Percentiles rank a stretch among this genome's conserved stretches.
Conservation (phyloP, 768 basidiomycete species). For the Tylopilus felleus region DNA sequence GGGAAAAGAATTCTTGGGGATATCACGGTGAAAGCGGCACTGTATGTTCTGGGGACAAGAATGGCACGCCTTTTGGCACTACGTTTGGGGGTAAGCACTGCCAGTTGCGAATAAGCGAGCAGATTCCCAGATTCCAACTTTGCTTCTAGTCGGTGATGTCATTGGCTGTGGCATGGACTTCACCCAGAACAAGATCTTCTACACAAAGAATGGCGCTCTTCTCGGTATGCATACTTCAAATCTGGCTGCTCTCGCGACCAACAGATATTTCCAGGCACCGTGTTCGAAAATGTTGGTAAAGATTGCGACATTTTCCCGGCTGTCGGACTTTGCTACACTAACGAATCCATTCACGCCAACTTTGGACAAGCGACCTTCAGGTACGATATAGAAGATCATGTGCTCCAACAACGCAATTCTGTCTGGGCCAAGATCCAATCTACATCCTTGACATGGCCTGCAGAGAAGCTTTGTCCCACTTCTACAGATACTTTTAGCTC, state of each 20-base stretch:
- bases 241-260: constrained; percentile 8
- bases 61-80: constrained; percentile 70
- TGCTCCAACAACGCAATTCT: constrained; percentile 61
- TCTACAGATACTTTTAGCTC: constrained; percentile 2
- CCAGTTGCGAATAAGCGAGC: neutral
- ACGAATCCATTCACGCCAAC: constrained; percentile 80
- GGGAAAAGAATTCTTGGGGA: constrained; percentile 85
- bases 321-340: constrained; percentile 79
- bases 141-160: constrained; percentile 67
- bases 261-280: constrained; percentile 43
- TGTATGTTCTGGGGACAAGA: constrained; percentile 70
- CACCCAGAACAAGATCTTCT: constrained; percentile 74
- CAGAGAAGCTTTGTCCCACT: constrained; percentile 12
- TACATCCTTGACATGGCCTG: constrained; percentile 51
- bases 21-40: constrained; percentile 91
- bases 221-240: constrained; percentile 44
- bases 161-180: constrained; percentile 95
- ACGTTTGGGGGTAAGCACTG: constrained; percentile 69
- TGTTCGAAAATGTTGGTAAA: constrained; percentile 71
- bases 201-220: constrained; percentile 81
- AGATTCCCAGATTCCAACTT: neutral
- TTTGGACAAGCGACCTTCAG: constrained; percentile 85
- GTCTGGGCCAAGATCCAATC: constrained; percentile 67
- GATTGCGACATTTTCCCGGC: constrained; percentile 74
- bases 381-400: constrained; percentile 88